A percentile compares a stretch with the other conserved stretches of the same genome.
These are phyloP conservation scores for Inga oerstediana DNA, from an alignment of 306 rosid genomes.

Conservation along the genomic window DNA sequence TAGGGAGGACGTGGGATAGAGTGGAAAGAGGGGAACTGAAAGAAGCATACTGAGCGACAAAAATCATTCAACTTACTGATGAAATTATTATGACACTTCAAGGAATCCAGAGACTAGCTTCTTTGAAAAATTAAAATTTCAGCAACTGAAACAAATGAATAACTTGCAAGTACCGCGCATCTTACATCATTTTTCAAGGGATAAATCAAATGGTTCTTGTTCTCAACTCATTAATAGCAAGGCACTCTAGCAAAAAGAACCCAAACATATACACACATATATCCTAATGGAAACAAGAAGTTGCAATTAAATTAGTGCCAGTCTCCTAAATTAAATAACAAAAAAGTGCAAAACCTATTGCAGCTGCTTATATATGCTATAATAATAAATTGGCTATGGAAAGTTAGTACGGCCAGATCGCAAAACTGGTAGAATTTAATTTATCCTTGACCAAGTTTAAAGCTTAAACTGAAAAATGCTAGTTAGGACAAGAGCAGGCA, in stretches of 20 bases:
- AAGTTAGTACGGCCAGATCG: background rate
- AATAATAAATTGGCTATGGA: background rate
- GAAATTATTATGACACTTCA: background rate
- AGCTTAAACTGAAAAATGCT: background rate
- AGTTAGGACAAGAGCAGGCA: background rate
- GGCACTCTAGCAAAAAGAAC: background rate
- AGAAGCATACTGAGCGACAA: background rate
- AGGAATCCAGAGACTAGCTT: background rate
- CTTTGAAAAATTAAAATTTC: background rate
- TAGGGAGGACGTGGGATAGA: background rate
- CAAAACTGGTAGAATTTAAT: background rate
- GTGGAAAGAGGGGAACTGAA: background rate
- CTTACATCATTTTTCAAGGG: background rate
- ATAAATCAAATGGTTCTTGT: background rate
- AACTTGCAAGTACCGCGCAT: background rate
- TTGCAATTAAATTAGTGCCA: slow-evolving; percentile 1
- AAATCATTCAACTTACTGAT: background rate
- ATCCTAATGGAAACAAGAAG: background rate
- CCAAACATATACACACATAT: background rate
- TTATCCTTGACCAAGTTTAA: background rate
- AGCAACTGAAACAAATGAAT: background rate
- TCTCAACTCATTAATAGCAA: background rate
- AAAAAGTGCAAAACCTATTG: slow-evolving; percentile 5
- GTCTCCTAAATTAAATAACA: background rate
- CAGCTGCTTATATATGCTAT: background rate